Percentiles rank a stretch among this genome's conserved stretches.
Evolutionary conservation across 768 basidiomycete genomes (phyloP).

Genomic region (Boletellus ananiceps): DNA sequence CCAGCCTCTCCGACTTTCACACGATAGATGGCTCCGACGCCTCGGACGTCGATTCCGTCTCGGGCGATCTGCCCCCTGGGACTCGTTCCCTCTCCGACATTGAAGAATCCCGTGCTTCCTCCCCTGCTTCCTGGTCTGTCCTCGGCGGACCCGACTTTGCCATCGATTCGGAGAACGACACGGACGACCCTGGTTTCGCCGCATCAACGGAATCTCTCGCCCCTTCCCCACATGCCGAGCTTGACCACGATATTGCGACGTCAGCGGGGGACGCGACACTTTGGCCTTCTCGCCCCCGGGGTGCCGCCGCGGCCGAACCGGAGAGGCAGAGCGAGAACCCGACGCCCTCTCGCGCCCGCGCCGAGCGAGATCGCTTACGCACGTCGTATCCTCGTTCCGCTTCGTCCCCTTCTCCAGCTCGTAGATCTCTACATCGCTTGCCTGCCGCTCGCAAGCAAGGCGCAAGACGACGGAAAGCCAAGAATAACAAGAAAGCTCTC

Average conservation of each 20-base stretch:
- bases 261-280: slow-evolving; percentile 1
- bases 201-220: slow-evolving; percentile 34
- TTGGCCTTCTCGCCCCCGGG: slow-evolving; percentile 2
- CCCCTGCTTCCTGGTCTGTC: slow-evolving; percentile 37
- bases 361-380: slow-evolving; percentile 26
- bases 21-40: slow-evolving; percentile 10
- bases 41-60: slow-evolving; percentile 25
- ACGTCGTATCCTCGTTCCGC: slow-evolving; percentile 36
- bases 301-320: background rate
- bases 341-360: slow-evolving; percentile 19
- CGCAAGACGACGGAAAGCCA: slow-evolving; percentile 16
- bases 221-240: slow-evolving; percentile 25
- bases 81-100: slow-evolving; percentile 23
- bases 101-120: slow-evolving; percentile 26
- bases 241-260: slow-evolving; percentile 11
- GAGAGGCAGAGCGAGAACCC: background rate
- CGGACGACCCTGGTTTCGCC: slow-evolving; percentile 31
- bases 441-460: slow-evolving; percentile 9
- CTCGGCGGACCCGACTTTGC: slow-evolving; percentile 32
- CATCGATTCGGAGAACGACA: slow-evolving; percentile 25
- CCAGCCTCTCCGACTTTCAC: slow-evolving; percentile 35
- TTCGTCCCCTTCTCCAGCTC: slow-evolving; percentile 53
- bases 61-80: slow-evolving; percentile 8
- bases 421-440: slow-evolving; percentile 31
- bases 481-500: slow-evolving; percentile 10